Conservation (phyloP, 768 basidiomycete species). For the Auricularia sp. region DNA sequence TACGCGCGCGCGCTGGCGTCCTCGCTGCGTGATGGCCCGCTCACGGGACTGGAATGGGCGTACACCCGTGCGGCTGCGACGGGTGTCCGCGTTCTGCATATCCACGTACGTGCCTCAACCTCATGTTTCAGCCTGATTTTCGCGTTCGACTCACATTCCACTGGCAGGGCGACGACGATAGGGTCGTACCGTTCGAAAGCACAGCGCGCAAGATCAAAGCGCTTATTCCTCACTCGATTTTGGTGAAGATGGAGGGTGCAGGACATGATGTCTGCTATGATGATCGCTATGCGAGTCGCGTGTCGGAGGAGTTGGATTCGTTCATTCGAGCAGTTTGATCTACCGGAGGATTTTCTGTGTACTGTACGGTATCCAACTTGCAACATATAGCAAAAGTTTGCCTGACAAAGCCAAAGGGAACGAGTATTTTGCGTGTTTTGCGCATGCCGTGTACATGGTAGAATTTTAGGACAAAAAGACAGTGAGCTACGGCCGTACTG, state of each 20-base stretch:
- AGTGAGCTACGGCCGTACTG: no score
- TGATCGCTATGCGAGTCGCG: not conserved
- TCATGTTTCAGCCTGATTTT: no score
- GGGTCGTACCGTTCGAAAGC: conserved; percentile 6
- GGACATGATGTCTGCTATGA: conserved; percentile 5
- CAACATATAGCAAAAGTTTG: no score
- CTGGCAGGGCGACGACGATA: conserved; percentile 13
- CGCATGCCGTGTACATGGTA: no score
- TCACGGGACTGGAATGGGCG: conserved; percentile 15
- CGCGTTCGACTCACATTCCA: not conserved
- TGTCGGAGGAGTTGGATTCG: not conserved
- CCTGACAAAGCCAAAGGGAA: no score
- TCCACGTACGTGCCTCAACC: conserved; percentile 7
- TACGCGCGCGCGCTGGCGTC: conserved; percentile 10
- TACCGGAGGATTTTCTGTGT: no score
- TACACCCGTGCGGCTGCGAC: conserved; percentile 11
- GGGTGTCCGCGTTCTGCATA: conserved; percentile 8
- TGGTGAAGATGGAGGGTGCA: not conserved
- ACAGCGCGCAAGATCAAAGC: no score
- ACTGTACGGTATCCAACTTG: no score
- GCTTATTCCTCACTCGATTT: not conserved
- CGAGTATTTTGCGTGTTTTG: no score
- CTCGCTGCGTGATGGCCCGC: conserved; percentile 16
- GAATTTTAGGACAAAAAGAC: no score
- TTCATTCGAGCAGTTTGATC: not conserved